phyloP scores from a whole-genome alignment of 1,284 basidiomycete species.

The Trametes sp. region DNA sequence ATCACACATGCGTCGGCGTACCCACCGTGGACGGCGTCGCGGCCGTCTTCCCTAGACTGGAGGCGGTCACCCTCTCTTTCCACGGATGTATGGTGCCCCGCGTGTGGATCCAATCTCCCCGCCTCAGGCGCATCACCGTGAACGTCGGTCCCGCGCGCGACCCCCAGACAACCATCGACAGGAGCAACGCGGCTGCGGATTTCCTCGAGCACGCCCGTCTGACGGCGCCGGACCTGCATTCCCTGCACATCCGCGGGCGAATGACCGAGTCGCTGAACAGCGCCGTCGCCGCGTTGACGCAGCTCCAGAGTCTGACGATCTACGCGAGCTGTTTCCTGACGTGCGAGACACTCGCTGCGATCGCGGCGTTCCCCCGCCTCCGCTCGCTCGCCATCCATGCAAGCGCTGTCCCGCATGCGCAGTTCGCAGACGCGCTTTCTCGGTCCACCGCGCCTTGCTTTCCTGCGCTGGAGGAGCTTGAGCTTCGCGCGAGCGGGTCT shows the following conservation, averaged over 20 bases:
- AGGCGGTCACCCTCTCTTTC: constrained; percentile 48
- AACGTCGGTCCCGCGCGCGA: constrained; percentile 49
- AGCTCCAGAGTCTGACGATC: constrained; percentile 53
- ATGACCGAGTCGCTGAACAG: constrained; percentile 47
- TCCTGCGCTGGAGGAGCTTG: constrained; percentile 51
- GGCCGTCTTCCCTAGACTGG: constrained; percentile 45
- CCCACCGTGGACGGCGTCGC: background rate
- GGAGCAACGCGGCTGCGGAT: constrained; percentile 25
- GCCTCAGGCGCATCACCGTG: constrained; percentile 49
- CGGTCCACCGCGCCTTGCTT: constrained; percentile 40
- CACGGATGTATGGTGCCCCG: constrained; percentile 44
- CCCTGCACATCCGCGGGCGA: constrained; percentile 56
- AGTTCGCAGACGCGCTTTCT: constrained; percentile 39
- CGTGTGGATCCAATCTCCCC: constrained; percentile 44
- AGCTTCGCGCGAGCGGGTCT: constrained; percentile 48
- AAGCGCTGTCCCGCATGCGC: constrained; percentile 47
- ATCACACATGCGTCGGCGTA: background rate
- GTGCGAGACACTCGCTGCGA: constrained; percentile 48
- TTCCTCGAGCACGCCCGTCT: constrained; percentile 21
- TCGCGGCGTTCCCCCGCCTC: constrained; percentile 53
- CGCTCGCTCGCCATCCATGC: constrained; percentile 58
- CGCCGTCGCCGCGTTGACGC: constrained; percentile 47
- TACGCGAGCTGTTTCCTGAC: constrained; percentile 52
- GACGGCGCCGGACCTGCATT: constrained; percentile 41
- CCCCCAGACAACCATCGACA: constrained; percentile 17